Percentiles rank a stretch among this genome's conserved stretches.
Conservation (phyloP, 2,329 filamentous ascomycete species). For the Leptographium galeiforme region DNA sequence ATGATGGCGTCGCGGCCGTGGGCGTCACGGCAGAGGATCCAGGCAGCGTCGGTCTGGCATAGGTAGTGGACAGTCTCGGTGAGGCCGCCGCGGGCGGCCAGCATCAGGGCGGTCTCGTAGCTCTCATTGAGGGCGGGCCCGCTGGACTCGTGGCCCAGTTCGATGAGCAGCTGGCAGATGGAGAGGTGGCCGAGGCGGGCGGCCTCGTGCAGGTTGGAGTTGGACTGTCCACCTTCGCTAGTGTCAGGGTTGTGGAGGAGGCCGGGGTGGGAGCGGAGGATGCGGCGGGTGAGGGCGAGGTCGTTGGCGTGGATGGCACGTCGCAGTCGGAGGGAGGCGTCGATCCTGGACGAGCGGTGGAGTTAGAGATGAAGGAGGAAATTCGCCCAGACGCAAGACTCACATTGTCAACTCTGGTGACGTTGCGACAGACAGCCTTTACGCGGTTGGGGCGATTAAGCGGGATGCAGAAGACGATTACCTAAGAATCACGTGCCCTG, state of each 20-base stretch:
- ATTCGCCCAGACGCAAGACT: background rate
- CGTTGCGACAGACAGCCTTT: too few species aligned
- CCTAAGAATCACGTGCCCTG: too few species aligned
- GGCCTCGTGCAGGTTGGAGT: constrained; percentile 74
- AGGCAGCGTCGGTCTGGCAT: constrained; percentile 47
- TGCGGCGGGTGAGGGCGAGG: constrained; percentile 57
- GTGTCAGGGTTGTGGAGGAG: constrained; percentile 71
- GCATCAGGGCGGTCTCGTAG: constrained; percentile 69
- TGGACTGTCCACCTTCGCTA: constrained; percentile 53
- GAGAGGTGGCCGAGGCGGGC: constrained; percentile 57
- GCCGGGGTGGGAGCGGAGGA: constrained; percentile 57
- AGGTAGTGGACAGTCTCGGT: constrained; percentile 63
- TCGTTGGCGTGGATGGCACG: constrained; percentile 71
- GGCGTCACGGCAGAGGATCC: constrained; percentile 52
- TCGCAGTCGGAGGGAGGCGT: constrained; percentile 62
- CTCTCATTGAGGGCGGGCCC: constrained; percentile 66
- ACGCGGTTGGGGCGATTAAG: too few species aligned
- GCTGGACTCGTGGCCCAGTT: constrained; percentile 57
- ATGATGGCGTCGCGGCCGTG: constrained; percentile 60
- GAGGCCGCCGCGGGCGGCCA: constrained; percentile 57
- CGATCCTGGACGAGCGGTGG: constrained; percentile 43
- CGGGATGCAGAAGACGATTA: too few species aligned
- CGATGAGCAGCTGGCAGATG: constrained; percentile 57
- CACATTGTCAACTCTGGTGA: too few species aligned
- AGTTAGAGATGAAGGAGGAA: too few species aligned